Evolutionary conservation across 257 asterid species (phyloP), one percentile per base, ranked within the genome.

Genomic region (Nemophila menziesii): DNA sequence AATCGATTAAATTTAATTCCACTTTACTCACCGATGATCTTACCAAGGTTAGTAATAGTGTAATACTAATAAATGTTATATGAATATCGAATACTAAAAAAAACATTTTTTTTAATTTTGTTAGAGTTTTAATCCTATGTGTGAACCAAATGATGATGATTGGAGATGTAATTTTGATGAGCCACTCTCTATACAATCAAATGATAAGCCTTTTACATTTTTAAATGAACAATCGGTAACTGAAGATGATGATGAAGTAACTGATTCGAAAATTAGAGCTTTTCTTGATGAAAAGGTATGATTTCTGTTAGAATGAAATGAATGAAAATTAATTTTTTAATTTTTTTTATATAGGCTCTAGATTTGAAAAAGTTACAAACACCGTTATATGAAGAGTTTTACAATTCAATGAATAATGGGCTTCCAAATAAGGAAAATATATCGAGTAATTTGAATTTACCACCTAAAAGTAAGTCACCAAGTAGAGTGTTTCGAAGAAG

Each of bases 271-370:
- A 72, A 90, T 90, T 62, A 72, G 79, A 64, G 93, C 83, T 26
- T 90, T 90, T 68, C 89, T 90, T 39, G 92, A 74, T 54, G 99
- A 72, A 70, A 90, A 90, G 96, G 99, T 90, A 52, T 51, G 16
- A 29, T 29, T 29, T 13, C 7, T 29, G 9, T 10, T 2, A 2
- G 12, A 29, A 29, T 29, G 8, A n/a, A 13, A 29, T 29, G 11
- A 47, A 43, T 43, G 36, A 18, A n/a, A 7, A 26, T 23, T n/a
- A n/a, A n/a, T n/a, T n/a, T n/a, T n/a, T n/a, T n/a, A n/a, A n/a
- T n/a, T n/a, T n/a, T n/a, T n/a, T n/a, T n/a, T n/a, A n/a, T n/a
- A n/a, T n/a, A 68, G 75, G 71, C 48, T 20, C n/a, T 51, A 27
- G 75, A 68, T 15, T 49, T 63, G 16, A 68, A 55, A 53, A 68